Conservation (phyloP, 2,329 filamentous ascomycete genomes). For the Talaromyces sp. region DNA sequence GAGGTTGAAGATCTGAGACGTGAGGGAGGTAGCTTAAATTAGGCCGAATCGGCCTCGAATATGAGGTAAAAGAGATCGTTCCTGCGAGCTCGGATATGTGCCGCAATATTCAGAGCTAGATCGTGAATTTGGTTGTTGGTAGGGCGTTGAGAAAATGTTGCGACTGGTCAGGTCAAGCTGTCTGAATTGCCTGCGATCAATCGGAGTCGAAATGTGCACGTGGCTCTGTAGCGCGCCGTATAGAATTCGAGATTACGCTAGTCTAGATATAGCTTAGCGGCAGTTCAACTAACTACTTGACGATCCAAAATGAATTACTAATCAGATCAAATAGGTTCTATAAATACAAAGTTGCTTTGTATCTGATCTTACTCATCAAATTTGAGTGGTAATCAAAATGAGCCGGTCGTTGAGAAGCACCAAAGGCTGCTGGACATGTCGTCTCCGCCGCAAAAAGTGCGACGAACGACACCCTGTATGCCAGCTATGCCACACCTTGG, state of each 20-base stretch:
- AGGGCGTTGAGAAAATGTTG: not conserved
- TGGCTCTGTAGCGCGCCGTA: not conserved
- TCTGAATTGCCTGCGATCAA: not conserved
- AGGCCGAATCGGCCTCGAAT: not conserved
- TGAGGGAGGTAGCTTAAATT: not conserved
- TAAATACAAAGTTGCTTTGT: not conserved
- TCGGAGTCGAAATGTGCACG: conserved; percentile 1
- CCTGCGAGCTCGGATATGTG: not conserved
- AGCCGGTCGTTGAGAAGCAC: not conserved
- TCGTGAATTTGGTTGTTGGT: not conserved
- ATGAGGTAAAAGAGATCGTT: not conserved
- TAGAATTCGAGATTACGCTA: not conserved
- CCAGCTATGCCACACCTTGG: conserved; percentile 54
- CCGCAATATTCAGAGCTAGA: not conserved
- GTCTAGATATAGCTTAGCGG: not conserved
- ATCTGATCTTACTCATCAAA: not conserved
- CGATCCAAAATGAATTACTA: too few relatives aligned
- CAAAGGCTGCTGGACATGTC: conserved; percentile 64
- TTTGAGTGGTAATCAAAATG: not conserved
- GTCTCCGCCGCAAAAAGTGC: conserved; percentile 68
- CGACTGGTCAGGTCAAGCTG: not conserved
- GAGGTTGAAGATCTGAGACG: not conserved
- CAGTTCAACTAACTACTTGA: too few relatives aligned
- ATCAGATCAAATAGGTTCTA: too few relatives aligned
- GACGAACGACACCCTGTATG: conserved; percentile 65